Conservation (phyloP, 345 rosid species). For the Diplotaxis tenuifolia region DNA sequence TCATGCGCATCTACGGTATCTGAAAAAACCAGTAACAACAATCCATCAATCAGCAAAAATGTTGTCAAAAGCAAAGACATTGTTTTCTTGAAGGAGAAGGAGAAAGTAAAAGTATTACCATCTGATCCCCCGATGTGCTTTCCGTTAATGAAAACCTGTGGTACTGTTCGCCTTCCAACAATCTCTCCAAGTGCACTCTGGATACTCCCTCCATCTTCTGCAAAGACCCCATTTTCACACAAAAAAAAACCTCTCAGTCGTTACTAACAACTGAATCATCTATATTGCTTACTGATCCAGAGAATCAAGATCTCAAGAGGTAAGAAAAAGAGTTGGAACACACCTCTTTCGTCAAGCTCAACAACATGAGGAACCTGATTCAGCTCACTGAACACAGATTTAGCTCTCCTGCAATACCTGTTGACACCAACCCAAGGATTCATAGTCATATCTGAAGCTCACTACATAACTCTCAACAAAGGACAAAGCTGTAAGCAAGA, state of each 20-base stretch:
- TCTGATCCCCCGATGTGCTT: constrained; percentile 94
- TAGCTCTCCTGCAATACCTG: constrained; percentile 83
- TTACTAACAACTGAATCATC: background rate
- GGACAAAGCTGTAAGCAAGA: constrained; percentile 4
- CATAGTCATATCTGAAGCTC: constrained; percentile 4
- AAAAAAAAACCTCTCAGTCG: background rate
- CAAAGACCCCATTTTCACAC: constrained; percentile 9
- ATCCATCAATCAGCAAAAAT: background rate
- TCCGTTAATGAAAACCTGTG: constrained; percentile 83
- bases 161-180: constrained; percentile 77
- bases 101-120: constrained; percentile 44
- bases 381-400: constrained; percentile 77
- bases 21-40: constrained; percentile 35
- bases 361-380: constrained; percentile 65
- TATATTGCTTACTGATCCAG: background rate
- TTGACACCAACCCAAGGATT: constrained; percentile 14
- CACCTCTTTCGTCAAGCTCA: constrained; percentile 90
- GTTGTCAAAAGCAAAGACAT: constrained; percentile 5
- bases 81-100: background rate
- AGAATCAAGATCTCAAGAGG: background rate
- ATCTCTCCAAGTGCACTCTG: constrained; percentile 66
- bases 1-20: constrained; percentile 76
- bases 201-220: constrained; percentile 73
- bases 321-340: constrained; percentile 6
- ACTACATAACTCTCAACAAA: constrained; percentile 3